Evolutionary conservation across 73 alveolate species (phyloP).

Genomic region (Tetrahymena malaccensis): DNA sequence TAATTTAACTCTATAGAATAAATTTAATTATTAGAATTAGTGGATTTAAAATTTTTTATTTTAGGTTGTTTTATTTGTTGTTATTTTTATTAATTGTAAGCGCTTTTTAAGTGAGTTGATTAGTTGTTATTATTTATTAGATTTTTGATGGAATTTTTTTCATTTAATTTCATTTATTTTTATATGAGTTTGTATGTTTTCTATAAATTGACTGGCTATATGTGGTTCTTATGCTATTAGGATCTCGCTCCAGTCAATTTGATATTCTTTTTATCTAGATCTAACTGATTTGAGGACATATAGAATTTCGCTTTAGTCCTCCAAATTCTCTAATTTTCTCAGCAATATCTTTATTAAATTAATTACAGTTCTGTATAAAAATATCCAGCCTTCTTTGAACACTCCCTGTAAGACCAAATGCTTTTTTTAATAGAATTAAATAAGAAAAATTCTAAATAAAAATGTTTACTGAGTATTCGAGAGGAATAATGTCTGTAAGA

Average conservation of each 20-base stretch:
- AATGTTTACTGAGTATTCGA: neutral
- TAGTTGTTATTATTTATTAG: neutral
- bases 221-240: neutral
- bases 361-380: neutral
- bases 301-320: neutral
- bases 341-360: neutral
- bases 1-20: neutral
- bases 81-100: too few relatives aligned
- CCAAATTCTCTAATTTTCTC: neutral
- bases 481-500: neutral
- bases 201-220: neutral
- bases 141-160: neutral
- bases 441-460: neutral
- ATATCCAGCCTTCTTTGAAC: neutral
- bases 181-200: neutral
- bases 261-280: neutral
- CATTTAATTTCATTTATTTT: neutral
- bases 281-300: neutral
- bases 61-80: too few relatives aligned
- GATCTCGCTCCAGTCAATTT: neutral
- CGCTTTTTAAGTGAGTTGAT: neutral
- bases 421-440: neutral
- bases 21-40: too few relatives aligned
- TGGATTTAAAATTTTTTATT: neutral
- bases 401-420: neutral